Base-by-base conservation (phyloP, 148 eudicot genomes). In the Polygonum aviculare region DNA sequence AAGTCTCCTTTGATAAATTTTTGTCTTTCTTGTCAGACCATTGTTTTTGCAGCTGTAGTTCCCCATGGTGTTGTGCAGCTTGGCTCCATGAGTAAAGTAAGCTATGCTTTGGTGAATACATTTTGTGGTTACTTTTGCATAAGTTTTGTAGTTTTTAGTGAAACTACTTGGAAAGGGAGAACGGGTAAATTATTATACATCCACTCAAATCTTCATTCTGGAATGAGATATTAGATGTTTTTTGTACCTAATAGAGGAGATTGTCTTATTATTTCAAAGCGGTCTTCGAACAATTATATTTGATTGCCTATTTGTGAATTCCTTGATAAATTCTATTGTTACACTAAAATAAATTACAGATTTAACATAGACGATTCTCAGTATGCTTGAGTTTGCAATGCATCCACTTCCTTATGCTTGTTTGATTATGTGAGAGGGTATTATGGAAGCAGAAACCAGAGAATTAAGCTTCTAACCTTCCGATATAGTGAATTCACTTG, bases 21-120 rank as follows among this genome's bases (percentile, higher is more conserved):
- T 1, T 60, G 69, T 16, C 71, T 65, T 67, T 67, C 21, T 36
- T 60, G 87, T 85, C 93, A 92, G 97, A 90, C 97, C 49, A 78
- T 90, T 82, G 89, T 81, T 75, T 87, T 87, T 75, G 91, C 85
- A 75, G 86, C 90, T 83, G 86, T 88, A 73, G 75, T 79, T 83
- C 92, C 94, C 3, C 80, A 83, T 78, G 97, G 94, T 72, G 97
- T 92, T 65, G 77, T 92, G 76, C 93, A 87, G 75, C 91, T 92
- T 80, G 97, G 97, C 80, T 91, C 98, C 78, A 73, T 90, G 48
- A 84, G 88, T 62, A 85, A 85, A 55, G 98, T 94, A 83, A 82
- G 93, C 59, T 55, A 26, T 22, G 69, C 39, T 57, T 62, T 41
- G 44, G 48, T n/a, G 33, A 71, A 14, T 10, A 71, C n/a, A 3